Base-by-base conservation (phyloP, 2,329 filamentous ascomycete species). In the Exserohilum turcica region DNA sequence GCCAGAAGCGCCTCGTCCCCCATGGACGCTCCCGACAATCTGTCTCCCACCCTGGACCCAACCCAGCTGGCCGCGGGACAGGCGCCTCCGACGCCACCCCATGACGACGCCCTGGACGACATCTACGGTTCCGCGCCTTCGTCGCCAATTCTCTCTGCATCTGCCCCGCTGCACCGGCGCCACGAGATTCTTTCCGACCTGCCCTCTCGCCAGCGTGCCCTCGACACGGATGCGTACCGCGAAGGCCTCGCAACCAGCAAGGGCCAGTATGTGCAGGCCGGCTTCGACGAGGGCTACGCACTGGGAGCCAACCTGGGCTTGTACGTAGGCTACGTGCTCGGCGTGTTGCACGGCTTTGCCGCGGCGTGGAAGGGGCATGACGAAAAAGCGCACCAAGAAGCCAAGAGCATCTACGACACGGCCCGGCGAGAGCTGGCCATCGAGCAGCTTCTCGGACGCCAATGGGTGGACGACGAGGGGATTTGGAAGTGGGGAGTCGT, bases 261-360 rank as follows among this genome's bases (percentile, higher is more conserved):
- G 73, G 84, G 84, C 21, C 77, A 81, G 42, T 88, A 86, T 65
- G 85, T 97, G 21, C 94, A 99, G 75, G 81, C 81, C 12, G 93
- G 93, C 0, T 97, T 99, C 69, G 94, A 99, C 71, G 90, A 93
- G 60, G 93, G 93, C 0, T 97, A 92, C 72, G 81, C 86, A 12
- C 80, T 97, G 0, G 94, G 94, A 10, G 92, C 91, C 0, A 86
- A 88, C 45, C 78, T 97, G 27, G 94, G 93, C 0, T 73, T 89
- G 59, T 81, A 82, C 24, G 88, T 86, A 0, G 94, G 94, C 0
- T 86, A 85, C 60, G 77, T 95, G 10, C 73, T 96, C 3, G 94
- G 94, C 0, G 77, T 90, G 3, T 69, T 97, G 5, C 90, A 96
- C 67, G 91, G 89, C 0, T 75, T 96, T 16, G 74, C 79, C 0